These are phyloP conservation scores for Helotiales sp. DNA, from an alignment of 2,329 filamentous ascomycete species.

Conservation along the genomic window DNA sequence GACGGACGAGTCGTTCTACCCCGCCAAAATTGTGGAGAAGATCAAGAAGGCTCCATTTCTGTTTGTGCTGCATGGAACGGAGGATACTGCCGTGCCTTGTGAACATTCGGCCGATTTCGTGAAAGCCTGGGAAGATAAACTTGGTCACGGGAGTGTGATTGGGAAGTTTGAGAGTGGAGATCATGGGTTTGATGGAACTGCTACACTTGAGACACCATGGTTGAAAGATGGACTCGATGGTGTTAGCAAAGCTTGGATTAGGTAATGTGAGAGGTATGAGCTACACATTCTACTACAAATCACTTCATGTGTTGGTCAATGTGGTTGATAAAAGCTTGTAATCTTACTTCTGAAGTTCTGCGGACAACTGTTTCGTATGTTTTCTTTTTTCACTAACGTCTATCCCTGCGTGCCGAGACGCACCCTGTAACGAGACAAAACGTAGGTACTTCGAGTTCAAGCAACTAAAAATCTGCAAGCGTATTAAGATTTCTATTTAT, in stretches of 20 bases:
- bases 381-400: no score
- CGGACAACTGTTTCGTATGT: no score
- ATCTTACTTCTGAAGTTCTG: no score
- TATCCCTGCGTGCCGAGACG: no score
- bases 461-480: no score
- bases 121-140: conserved; percentile 23
- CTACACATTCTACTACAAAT: no score
- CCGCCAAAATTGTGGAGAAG: conserved; percentile 26
- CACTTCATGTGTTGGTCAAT: no score
- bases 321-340: no score
- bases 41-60: conserved; percentile 26
- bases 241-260: conserved; percentile 30
- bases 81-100: conserved; percentile 32
- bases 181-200: conserved; percentile 29
- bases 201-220: conserved; percentile 28
- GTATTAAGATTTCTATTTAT: no score
- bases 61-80: conserved; percentile 29
- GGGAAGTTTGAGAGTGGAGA: conserved; percentile 28
- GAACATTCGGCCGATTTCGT: conserved; percentile 26
- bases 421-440: no score
- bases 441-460: no score
- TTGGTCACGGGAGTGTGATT: conserved; percentile 25
- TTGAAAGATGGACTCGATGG: conserved; percentile 27
- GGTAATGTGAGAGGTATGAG: conserved; percentile 14
- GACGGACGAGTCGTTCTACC: conserved; percentile 22